Percentiles rank a stretch among this genome's conserved stretches.
Conservation (phyloP, 2,329 filamentous ascomycete species). For the Aspergillus proliferans region DNA sequence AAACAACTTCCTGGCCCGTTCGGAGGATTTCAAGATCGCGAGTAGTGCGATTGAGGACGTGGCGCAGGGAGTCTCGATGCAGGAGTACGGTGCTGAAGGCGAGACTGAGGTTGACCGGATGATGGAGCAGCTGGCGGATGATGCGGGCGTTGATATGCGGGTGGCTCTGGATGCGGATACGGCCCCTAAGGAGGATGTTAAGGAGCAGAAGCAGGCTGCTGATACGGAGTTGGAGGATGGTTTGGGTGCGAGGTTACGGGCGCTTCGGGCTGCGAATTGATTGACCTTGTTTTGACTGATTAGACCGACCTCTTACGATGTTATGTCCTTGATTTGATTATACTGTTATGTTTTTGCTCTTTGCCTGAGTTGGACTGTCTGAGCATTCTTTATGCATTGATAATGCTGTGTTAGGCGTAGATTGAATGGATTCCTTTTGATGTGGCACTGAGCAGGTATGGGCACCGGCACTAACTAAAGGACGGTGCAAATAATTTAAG, state of each 20-base stretch:
- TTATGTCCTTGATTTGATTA: too few species aligned
- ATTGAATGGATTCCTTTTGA: background rate
- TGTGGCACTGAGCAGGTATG: background rate
- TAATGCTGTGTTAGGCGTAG: background rate
- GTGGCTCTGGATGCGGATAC: conserved; percentile 33
- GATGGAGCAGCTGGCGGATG: conserved; percentile 41
- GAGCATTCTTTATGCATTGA: too few species aligned
- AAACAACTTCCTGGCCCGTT: conserved; percentile 37
- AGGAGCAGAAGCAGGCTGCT: conserved; percentile 31
- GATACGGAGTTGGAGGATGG: conserved; percentile 38
- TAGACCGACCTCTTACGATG: too few species aligned
- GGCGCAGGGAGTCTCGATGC: conserved; percentile 36
- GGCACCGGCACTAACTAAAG: background rate
- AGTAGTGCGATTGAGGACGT: conserved; percentile 38
- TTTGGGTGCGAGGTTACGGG: conserved; percentile 34
- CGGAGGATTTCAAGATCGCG: conserved; percentile 41
- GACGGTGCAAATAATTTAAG: background rate
- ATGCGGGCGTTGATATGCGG: conserved; percentile 39
- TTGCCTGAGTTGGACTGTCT: too few species aligned
- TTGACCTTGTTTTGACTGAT: background rate
- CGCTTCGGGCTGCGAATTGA: conserved; percentile 33
- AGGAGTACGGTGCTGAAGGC: conserved; percentile 41
- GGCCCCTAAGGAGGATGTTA: conserved; percentile 37
- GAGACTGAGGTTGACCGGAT: conserved; percentile 37
- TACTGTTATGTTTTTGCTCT: too few species aligned